Evolutionary conservation across 768 basidiomycete species (phyloP), one percentile per base, ranked within the genome.

Genomic region (Strobilomyces dryophilus): DNA sequence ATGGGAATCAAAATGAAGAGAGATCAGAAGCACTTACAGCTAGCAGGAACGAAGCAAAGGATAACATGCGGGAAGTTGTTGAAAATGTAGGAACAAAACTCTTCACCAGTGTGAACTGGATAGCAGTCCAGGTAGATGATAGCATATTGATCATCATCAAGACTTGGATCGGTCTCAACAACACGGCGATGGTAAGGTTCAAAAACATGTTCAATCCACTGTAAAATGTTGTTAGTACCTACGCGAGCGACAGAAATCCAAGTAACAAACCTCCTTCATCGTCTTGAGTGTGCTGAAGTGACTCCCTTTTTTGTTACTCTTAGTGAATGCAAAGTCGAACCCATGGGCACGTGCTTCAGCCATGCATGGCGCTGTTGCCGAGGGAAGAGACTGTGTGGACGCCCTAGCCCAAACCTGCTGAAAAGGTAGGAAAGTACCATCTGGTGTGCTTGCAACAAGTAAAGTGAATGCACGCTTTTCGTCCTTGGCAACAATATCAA

Each of bases 371-470:
- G 59, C 57, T 1, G 35, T 46, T 1, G 14, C 15, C 1, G 40
- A 51, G 5, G 62, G 69, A 3, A 67, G 49, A 0, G 64, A 69
- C 3, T 24, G 18, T 4, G 47, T 18, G 1, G 61, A 55, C 18
- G 55, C 53, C 0, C 69, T 69, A 7, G 20, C 21, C 61, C 62
- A 73, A 11, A 73, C 55, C 8, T 63, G 60, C 49, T 73, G 71
- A 42, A 71, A 68, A 1, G 71, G 71, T 2, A 73, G 53, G 8
- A 69, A 52, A 9, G 60, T 54, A 1, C 70, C 70, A 5, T 51
- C 51, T 3, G 64, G 48, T 1, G 63, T 58, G 12, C 55, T 62
- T 0, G 67, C 60, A 0, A 72, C 66, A 44, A 61, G 49, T 2
- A 72, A 39, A 5, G 68, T 72, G 45, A 60, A 71, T 0, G 69